phyloP scores from a whole-genome alignment of 176 grass and related monocot genomes.

The Musa schizocarpa region DNA sequence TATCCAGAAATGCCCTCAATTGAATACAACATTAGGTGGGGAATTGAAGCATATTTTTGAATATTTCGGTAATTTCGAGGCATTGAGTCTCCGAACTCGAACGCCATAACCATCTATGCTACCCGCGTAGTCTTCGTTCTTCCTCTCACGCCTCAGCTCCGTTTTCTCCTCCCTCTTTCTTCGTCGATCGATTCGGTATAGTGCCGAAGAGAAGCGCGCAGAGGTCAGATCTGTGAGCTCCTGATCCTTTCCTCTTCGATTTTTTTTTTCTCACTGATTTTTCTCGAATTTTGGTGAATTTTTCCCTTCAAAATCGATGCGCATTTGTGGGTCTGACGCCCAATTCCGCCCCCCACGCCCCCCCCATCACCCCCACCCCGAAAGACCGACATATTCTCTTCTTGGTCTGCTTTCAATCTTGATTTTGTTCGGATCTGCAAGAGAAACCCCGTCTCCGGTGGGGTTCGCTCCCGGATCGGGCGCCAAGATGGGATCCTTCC shows the following conservation, averaged over 20 bases:
- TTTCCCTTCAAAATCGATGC: not conserved
- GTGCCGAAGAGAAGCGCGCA: not conserved
- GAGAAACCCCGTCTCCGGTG: not conserved
- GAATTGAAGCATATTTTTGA: not conserved
- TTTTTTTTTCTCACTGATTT: not conserved
- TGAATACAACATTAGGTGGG: not conserved
- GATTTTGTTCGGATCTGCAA: conserved; percentile 4
- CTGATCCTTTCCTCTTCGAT: not conserved
- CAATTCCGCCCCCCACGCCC: not conserved
- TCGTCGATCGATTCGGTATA: not conserved
- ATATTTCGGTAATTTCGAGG: not conserved
- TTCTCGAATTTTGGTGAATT: too few relatives aligned
- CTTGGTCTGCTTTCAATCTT: not conserved
- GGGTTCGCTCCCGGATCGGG: not conserved
- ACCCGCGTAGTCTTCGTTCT: too few relatives aligned
- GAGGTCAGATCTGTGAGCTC: not conserved
- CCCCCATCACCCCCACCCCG: too few relatives aligned
- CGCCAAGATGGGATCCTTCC: not conserved
- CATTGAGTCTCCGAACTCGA: not conserved
- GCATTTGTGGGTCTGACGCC: not conserved
- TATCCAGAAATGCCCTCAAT: too few relatives aligned
- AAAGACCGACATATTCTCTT: not conserved
- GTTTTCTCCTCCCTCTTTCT: not conserved
- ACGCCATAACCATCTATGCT: not conserved
- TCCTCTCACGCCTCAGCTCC: not conserved